These are phyloP conservation scores for Stachybotrys chartarum DNA, from an alignment of 2,329 filamentous ascomycete genomes.

Conservation along the genomic window DNA sequence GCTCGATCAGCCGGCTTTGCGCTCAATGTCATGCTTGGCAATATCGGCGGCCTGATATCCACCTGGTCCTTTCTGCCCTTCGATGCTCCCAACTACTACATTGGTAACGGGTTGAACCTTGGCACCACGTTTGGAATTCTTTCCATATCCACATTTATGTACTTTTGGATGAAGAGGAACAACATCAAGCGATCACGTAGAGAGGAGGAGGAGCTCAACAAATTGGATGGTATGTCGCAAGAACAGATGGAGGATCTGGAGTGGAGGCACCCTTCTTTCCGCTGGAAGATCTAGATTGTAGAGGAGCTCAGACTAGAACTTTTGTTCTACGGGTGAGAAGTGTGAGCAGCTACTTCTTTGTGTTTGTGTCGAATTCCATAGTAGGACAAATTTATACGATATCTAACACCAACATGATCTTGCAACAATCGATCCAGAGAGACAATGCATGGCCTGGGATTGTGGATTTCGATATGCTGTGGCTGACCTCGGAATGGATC, in stretches of 20 bases:
- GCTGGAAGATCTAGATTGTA: background rate
- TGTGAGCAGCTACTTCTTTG: too few relatives aligned
- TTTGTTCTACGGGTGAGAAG: too few relatives aligned
- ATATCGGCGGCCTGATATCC: background rate
- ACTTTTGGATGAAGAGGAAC: slow-evolving; percentile 53
- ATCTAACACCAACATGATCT: too few relatives aligned
- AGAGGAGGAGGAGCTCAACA: slow-evolving; percentile 17
- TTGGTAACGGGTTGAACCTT: slow-evolving; percentile 55
- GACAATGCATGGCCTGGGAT: too few relatives aligned
- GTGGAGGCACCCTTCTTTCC: background rate
- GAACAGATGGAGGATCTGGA: background rate
- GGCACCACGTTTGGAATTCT: slow-evolving; percentile 42
- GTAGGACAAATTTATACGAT: too few relatives aligned
- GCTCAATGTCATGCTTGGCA: background rate
- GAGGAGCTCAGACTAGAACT: too few relatives aligned
- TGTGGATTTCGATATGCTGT: too few relatives aligned
- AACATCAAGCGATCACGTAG: slow-evolving; percentile 55
- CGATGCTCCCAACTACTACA: slow-evolving; percentile 59
- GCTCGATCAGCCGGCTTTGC: slow-evolving; percentile 23
- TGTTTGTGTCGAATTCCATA: too few relatives aligned
- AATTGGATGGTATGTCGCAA: background rate
- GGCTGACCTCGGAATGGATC: too few relatives aligned
- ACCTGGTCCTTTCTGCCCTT: slow-evolving; percentile 54
- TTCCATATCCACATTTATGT: slow-evolving; percentile 36
- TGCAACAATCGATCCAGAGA: too few relatives aligned